Conservation (phyloP, 2,329 filamentous ascomycete genomes). For the Colletotrichum chrysophilum region DNA sequence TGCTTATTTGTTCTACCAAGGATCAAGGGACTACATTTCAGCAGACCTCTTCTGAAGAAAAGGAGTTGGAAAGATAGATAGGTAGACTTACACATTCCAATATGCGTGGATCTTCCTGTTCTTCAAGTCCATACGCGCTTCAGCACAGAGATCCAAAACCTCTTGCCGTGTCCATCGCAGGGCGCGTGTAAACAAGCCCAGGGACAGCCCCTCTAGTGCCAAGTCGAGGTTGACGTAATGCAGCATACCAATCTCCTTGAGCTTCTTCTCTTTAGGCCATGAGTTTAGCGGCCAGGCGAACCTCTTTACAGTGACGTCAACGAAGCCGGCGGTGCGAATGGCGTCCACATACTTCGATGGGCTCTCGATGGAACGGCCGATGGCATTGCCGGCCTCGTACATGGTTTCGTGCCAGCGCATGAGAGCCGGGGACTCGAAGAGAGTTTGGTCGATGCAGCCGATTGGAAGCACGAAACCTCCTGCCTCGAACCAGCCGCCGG, state of each 20-base stretch:
- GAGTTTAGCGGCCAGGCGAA: neutral
- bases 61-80: too few species aligned
- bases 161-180: neutral
- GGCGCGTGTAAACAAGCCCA: neutral
- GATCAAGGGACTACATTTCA: too few species aligned
- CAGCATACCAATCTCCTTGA: neutral
- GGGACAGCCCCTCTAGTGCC: neutral
- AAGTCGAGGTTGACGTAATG: neutral
- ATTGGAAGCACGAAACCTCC: neutral
- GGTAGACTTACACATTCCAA: neutral
- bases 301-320: neutral
- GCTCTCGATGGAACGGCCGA: neutral
- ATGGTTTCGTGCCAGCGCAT: neutral
- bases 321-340: neutral
- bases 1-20: too few species aligned
- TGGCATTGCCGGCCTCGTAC: neutral
- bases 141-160: neutral
- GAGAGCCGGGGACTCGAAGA: neutral
- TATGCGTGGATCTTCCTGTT: neutral
- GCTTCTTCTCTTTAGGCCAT: neutral
- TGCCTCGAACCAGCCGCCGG: neutral
- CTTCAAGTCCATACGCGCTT: neutral
- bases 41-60: too few species aligned
- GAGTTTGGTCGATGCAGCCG: neutral
- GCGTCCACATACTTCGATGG: neutral